A percentile compares a stretch with the other conserved stretches of the same genome.
Evolutionary conservation across 106 monocot species (phyloP).

Genomic region (Dendrobium nobile): DNA sequence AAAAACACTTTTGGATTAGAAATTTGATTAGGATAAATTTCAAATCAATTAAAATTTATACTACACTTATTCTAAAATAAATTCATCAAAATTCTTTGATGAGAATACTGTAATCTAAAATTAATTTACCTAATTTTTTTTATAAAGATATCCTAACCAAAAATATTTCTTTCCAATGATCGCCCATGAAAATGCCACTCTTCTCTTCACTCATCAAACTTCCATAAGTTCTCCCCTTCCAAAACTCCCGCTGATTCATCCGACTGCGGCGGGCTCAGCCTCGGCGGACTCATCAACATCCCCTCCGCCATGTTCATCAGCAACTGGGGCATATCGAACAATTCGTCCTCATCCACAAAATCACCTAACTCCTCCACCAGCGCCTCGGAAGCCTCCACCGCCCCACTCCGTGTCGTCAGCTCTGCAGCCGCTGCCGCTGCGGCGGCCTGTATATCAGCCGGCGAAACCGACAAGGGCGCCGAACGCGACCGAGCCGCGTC

Average conservation of each 20-base stretch:
- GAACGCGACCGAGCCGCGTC: neutral
- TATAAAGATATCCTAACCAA: no score
- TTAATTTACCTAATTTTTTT: no score
- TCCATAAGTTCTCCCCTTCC: neutral
- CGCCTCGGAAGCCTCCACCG: neutral
- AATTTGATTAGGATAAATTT: no score
- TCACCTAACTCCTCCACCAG: no score
- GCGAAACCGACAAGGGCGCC: neutral
- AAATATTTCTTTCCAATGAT: no score
- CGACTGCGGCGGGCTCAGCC: neutral
- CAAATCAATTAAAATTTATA: no score
- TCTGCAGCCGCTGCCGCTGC: constrained; percentile 2
- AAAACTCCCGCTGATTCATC: neutral
- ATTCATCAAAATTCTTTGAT: no score
- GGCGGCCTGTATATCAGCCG: constrained; percentile 6
- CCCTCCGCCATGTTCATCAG: constrained; percentile 7
- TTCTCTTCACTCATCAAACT: neutral
- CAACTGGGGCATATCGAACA: constrained; percentile 3
- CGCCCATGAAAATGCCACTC: no score
- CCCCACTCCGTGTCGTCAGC: neutral
- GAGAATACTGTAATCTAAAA: no score
- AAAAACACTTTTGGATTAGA: no score
- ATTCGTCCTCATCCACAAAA: constrained; percentile 1
- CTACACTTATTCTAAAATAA: no score
- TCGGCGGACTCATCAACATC: constrained; percentile 1